Base-by-base conservation (phyloP, 2,329 filamentous ascomycete genomes). In the Ceratocystis variospora region DNA sequence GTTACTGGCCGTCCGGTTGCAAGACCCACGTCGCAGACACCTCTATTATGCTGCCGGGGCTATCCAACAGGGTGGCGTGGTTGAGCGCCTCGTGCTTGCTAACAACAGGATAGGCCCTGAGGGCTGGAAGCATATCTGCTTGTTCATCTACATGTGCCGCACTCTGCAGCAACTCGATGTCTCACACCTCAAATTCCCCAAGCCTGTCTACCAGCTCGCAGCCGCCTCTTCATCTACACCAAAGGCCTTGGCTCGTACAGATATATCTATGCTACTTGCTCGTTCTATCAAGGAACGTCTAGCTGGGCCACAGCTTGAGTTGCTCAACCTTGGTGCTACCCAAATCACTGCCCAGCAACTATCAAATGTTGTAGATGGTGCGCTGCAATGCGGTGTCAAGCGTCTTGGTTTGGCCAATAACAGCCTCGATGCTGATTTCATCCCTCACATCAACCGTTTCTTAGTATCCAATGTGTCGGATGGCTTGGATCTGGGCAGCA, bases 61-160 rank as follows among this genome's bases (percentile, higher is more conserved):
- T 0, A 75, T 77, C 12, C 76, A 80, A 1, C 80, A 83, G 63
- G 83, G 84, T 61, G 91, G 91, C 17, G 85, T 95, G 1, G 84
- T 97, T 3, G 91, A 96, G 76, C 88, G 90, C 69, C 77, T 99
- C 5, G 88, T 90, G 1, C 76, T 99, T 53, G 96, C 95, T 76
- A 90, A 95, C 76, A 97, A 97, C 73, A 93, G 91, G 72, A 87
- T 97, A 68, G 88, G 90, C 0, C 79, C 81, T 0, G 88, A 95
- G 69, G 94, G 93, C 17, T 99, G 94, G 94, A 91, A 87, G 71
- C 86, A 97, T 73, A 86, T 97, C 67, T 88, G 87, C 50, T 79
- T 96, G 5, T 99, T 97, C 73, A 80, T 96, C 64, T 90, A 96
- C 75, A 87, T 96, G 79, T 96, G 90, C 71, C 87, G 86, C 69